phyloP scores from a whole-genome alignment of 2,329 filamentous ascomycete genomes.

The Alternaria sp. region DNA sequence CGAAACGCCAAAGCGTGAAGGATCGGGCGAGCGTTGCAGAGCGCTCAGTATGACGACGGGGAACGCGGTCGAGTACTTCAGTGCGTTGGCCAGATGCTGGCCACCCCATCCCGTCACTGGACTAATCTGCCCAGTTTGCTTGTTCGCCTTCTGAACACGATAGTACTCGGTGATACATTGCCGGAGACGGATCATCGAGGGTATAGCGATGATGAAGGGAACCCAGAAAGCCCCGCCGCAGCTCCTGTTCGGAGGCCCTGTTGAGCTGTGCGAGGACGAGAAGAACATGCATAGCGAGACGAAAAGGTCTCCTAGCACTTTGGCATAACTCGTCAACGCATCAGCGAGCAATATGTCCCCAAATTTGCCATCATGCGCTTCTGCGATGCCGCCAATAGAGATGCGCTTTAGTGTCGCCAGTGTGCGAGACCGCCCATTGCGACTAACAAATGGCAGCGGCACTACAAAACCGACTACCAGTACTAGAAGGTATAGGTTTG shows the following conservation, averaged over 20 bases:
- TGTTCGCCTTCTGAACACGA: constrained; percentile 69
- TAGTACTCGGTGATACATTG: constrained; percentile 92
- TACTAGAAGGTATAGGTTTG: constrained; percentile 81
- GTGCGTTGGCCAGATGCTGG: constrained; percentile 89
- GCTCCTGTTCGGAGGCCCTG: constrained; percentile 78
- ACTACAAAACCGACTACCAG: constrained; percentile 76
- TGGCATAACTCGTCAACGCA: constrained; percentile 93
- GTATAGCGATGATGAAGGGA: constrained; percentile 83
- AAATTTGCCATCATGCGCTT: constrained; percentile 89
- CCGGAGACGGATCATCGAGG: constrained; percentile 84
- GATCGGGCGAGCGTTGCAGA: constrained; percentile 71
- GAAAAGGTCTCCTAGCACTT: constrained; percentile 89
- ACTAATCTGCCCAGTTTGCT: constrained; percentile 48
- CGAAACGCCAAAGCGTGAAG: constrained; percentile 61
- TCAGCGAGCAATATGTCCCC: constrained; percentile 94
- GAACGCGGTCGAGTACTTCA: constrained; percentile 94
- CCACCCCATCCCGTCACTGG: constrained; percentile 74
- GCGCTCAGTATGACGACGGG: constrained; percentile 86
- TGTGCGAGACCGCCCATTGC: constrained; percentile 77
- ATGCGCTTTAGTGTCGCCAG: constrained; percentile 80
- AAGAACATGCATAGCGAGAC: constrained; percentile 94
- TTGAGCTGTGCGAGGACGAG: constrained; percentile 73
- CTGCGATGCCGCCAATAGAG: constrained; percentile 83
- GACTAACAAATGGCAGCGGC: constrained; percentile 74
- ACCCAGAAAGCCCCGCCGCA: constrained; percentile 84